A percentile compares a stretch with the other conserved stretches of the same genome.
Conservation (phyloP, 1,284 basidiomycete genomes). For the Somion occarium region DNA sequence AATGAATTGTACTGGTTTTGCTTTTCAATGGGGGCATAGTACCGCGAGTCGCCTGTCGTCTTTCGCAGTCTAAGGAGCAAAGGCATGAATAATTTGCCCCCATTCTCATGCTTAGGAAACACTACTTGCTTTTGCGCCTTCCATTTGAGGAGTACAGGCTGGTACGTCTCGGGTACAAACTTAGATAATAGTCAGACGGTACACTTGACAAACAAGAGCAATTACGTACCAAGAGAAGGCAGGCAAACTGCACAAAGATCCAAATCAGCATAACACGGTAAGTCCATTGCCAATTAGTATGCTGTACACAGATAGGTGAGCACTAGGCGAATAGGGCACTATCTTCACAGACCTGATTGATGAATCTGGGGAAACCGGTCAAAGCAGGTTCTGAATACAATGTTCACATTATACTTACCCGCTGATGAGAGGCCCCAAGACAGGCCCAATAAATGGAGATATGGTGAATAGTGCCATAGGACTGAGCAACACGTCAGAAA, state of each 20-base stretch:
- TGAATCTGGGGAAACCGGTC: slow-evolving; percentile 26
- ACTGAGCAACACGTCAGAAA: slow-evolving; percentile 28
- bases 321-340: no score
- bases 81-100: not conserved
- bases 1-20: slow-evolving; percentile 40
- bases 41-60: slow-evolving; percentile 48
- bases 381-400: not conserved
- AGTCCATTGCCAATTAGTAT: slow-evolving; percentile 75
- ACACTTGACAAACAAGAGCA: not conserved
- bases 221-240: slow-evolving; percentile 43
- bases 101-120: no score
- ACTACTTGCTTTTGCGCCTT: slow-evolving; percentile 42
- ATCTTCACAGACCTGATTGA: slow-evolving; percentile 40
- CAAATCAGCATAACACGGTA: slow-evolving; percentile 67
- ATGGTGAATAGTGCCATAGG: slow-evolving; percentile 77
- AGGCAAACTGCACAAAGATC: slow-evolving; percentile 43
- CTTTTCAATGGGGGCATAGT: slow-evolving; percentile 54
- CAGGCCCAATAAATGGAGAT: slow-evolving; percentile 73
- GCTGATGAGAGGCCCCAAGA: slow-evolving; percentile 56
- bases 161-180: slow-evolving; percentile 75
- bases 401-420: slow-evolving; percentile 45
- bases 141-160: slow-evolving; percentile 55
- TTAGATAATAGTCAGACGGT: slow-evolving; percentile 14
- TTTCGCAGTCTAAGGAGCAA: slow-evolving; percentile 42
- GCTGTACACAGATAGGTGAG: no score